Base-by-base conservation (phyloP, 2,329 filamentous ascomycete genomes). In the Periconia digitata region DNA sequence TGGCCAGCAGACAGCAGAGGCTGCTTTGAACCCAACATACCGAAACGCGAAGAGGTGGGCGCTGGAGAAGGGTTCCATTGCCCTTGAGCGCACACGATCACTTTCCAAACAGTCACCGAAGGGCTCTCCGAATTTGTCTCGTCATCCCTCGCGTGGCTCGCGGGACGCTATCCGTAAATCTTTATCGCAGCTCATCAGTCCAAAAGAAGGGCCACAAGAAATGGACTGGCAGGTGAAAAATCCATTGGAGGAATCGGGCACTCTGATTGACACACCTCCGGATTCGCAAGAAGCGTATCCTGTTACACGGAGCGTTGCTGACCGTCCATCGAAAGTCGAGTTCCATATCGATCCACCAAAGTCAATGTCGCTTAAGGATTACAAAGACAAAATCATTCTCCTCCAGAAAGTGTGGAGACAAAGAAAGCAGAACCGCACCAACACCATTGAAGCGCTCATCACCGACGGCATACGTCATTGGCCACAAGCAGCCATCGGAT, bases 361-460 rank as follows among this genome's bases (percentile, higher is more conserved):
- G 43, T 43, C 56, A 5, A 40, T 60, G 44, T 56, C 66, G 16
- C 62, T 72, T 23, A 60, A 61, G 39, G 71, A 72, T 32, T 73
- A 71, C 60, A 71, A 63, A 53, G 58, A 65, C 13, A 73, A 71
- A 36, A 68, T 73, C 15, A 68, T 61, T 2, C 40, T 72, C 12
- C 66, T 73, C 5, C 71, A 73, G 41, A 68, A 66, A 40, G 57
- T 63, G 15, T 74, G 71, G 71, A 60, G 70, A 42, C 55, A 70
- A 48, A 63, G 60, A 49, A 70, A 61, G 44, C 58, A 65, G 44
- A 60, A 56, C 15, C 60, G 56, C 15, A 53, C 56, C 17, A 59
- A 57, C 46, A 67, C 65, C 16, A 61, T 70, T 16, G 59, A 62
- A 40, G 64, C 67, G 8, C 56, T 71, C 3, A 45, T 71, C 20